phyloP scores from a whole-genome alignment of 192 early-diverging fungal species.

The Backusella circina region DNA sequence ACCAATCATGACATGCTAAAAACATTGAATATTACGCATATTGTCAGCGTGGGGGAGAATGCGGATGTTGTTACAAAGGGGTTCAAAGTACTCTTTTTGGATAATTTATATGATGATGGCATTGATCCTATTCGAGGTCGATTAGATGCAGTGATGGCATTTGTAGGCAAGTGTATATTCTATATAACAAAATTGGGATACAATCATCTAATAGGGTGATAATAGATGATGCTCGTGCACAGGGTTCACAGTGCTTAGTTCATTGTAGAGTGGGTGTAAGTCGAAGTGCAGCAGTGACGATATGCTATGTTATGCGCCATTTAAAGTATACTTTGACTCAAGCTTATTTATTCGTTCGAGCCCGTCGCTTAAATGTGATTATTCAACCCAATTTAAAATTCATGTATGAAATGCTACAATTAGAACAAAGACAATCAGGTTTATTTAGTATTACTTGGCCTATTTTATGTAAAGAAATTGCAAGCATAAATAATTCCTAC shows the following conservation, averaged over 20 bases:
- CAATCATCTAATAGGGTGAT: not conserved
- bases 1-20: conserved; percentile 55
- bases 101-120: conserved; percentile 59
- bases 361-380: conserved; percentile 56
- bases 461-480: conserved; percentile 45
- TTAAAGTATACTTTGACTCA: conserved; percentile 43
- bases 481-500: conserved; percentile 39
- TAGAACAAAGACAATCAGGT: conserved; percentile 48
- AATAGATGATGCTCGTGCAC: conserved; percentile 44
- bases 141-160: conserved; percentile 43
- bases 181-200: not conserved
- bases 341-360: conserved; percentile 55
- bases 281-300: conserved; percentile 54
- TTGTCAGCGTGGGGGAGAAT: conserved; percentile 57
- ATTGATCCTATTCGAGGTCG: conserved; percentile 51
- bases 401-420: conserved; percentile 62
- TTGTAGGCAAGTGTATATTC: conserved; percentile 43
- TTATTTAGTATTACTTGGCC: conserved; percentile 44
- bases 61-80: conserved; percentile 35
- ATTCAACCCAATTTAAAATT: conserved; percentile 63
- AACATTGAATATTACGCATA: conserved; percentile 49
- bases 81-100: conserved; percentile 47
- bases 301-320: conserved; percentile 55
- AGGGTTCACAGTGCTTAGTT: conserved; percentile 39
- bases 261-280: conserved; percentile 62